Base-by-base conservation (phyloP, 345 rosid species). In the Populus nigra region DNA sequence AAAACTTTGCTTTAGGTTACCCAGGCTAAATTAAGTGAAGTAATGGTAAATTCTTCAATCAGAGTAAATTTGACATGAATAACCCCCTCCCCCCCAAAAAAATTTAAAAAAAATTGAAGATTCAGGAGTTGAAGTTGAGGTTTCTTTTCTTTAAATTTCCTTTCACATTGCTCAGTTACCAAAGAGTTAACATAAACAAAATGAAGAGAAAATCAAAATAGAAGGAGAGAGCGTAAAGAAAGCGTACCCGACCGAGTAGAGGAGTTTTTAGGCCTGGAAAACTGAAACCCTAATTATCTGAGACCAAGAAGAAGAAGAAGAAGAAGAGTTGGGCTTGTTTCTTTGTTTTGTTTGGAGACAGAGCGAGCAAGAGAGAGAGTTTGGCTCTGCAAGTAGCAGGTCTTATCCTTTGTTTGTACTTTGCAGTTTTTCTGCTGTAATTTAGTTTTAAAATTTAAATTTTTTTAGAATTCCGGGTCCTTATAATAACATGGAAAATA, bases 351-450 rank as follows among this genome's bases (percentile, higher is more conserved):
- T 3, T 45, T 8, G 7, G 38, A 20, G n/a, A 35, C 20, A 47
- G 50, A 45, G 43, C 8, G 35, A 12, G 73, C 8, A 33, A 9
- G 73, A 3, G 5, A 41, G 12, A 10, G 75, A 76, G 68, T 17
- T 75, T 72, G 78, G 75, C 84, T 70, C 80, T 59, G 84, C 86
- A 69, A 80, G 79, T 65, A 36, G 81, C 74, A 33, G 80, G 72
- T 81, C 85, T 76, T 76, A 76, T 81, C 85, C 77, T 65, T 65
- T 5, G 15, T 66, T 11, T 39, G 4, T 38, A 57, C 27, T 8
- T 10, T 20, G 25, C 7, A 8, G 13, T 22, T 13, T 13, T 41
- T 41, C 45, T 45, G 50, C 50, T 13, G 50, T 45, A 45, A 13
- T 45, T 15, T 45, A 45, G 13, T 49, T 71, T 61, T 71, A 13